Conservation (phyloP, 176 grass and related monocot genomes). For the Guadua angustifolia region DNA sequence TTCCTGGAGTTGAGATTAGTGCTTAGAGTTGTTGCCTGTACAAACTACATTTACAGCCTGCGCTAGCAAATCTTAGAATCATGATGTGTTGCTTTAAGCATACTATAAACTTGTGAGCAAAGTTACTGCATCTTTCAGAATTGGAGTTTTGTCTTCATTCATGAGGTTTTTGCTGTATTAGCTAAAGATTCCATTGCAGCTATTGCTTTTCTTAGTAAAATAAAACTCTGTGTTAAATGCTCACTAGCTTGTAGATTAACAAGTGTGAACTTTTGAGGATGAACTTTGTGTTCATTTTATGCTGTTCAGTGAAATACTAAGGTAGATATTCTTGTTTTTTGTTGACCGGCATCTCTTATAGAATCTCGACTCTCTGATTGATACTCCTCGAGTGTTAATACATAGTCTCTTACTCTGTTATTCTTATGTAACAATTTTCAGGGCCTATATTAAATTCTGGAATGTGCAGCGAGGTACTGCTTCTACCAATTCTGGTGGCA, state of each 20-base stretch:
- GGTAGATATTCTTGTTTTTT: neutral
- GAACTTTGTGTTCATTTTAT: neutral
- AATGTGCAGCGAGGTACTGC: conserved; percentile 89
- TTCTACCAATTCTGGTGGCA: conserved; percentile 53
- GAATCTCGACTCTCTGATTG: neutral
- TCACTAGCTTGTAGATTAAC: neutral
- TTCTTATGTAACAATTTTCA: conserved; percentile 53
- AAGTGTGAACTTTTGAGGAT: too few relatives aligned
- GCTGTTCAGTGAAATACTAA: neutral
- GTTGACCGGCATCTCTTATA: neutral
- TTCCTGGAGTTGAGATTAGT: too few relatives aligned
- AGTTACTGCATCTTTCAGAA: neutral
- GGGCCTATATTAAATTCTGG: conserved; percentile 90
- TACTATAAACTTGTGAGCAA: neutral
- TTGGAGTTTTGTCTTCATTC: neutral
- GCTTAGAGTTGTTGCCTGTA: neutral
- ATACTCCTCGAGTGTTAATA: neutral
- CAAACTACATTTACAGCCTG: neutral
- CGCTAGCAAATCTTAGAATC: neutral
- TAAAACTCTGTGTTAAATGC: neutral
- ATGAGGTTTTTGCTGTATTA: conserved; percentile 10
- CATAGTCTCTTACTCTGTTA: conserved; percentile 29
- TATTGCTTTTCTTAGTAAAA: conserved; percentile 11
- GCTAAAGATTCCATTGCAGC: neutral
- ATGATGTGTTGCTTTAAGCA: conserved; percentile 1